Evolutionary conservation across 495 filamentous ascomycete genomes (phyloP).

Genomic region (Acidomyces sp.): DNA sequence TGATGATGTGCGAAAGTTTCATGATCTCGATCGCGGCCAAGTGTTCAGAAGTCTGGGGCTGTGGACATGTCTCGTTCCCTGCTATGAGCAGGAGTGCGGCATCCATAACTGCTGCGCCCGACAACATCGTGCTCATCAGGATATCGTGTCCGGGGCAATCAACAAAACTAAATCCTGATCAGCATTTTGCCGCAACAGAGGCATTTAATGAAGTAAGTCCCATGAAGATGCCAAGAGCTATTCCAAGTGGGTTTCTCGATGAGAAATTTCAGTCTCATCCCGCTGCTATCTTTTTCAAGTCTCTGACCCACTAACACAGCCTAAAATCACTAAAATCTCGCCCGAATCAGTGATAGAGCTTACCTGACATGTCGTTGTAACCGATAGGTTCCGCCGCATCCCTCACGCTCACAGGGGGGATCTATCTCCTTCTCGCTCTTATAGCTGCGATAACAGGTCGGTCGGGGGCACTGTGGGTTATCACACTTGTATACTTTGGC

Average conservation of each 20-base stretch:
- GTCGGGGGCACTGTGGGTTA: constrained; percentile 75
- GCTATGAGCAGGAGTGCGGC: constrained; percentile 91
- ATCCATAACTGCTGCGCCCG: constrained; percentile 98
- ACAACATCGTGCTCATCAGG: constrained; percentile 99
- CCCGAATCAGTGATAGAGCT: too few relatives aligned
- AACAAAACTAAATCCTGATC: constrained; percentile 45
- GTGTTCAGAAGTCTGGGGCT: constrained; percentile 98
- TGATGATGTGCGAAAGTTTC: constrained; percentile 97
- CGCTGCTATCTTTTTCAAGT: too few relatives aligned
- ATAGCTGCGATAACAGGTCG: constrained; percentile 90
- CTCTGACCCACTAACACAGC: too few relatives aligned
- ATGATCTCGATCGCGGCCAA: constrained; percentile 98
- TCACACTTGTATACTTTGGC: constrained; percentile 99
- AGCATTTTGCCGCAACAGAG: not conserved
- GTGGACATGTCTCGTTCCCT: constrained; percentile 96
- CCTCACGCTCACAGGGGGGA: constrained; percentile 85
- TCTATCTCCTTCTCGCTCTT: constrained; percentile 98
- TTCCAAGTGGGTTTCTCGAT: too few relatives aligned
- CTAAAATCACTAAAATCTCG: too few relatives aligned
- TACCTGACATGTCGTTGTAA: constrained; percentile 80
- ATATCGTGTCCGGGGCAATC: constrained; percentile 99
- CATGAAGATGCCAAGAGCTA: too few relatives aligned
- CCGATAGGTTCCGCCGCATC: constrained; percentile 71
- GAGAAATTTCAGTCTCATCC: too few relatives aligned
- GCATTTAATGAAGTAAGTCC: too few relatives aligned